phyloP scores from a whole-genome alignment of 1,284 basidiomycete species.

The Dichomitus squalens region DNA sequence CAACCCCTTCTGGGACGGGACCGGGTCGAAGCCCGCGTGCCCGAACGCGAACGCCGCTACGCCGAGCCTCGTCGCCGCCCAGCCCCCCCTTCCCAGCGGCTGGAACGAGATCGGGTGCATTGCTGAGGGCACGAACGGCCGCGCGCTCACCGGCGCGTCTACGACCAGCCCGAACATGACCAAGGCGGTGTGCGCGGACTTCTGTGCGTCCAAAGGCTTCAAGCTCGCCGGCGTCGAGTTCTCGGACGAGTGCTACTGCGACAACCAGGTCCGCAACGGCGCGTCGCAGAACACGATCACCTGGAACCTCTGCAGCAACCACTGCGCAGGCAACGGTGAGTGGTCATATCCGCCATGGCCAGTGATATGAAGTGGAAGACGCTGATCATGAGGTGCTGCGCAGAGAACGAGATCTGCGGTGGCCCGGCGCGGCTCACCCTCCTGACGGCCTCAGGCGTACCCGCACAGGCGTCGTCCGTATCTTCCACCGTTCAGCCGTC shows the following conservation, averaged over 20 bases:
- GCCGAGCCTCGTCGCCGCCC: slow-evolving; percentile 21
- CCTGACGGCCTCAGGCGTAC: slow-evolving; percentile 21
- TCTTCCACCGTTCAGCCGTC: not conserved
- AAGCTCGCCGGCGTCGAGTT: slow-evolving; percentile 31
- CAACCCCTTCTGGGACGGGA: slow-evolving; percentile 30
- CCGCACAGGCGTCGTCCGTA: slow-evolving; percentile 7
- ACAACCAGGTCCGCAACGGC: slow-evolving; percentile 31
- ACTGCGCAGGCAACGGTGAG: slow-evolving; percentile 31
- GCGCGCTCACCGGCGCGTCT: slow-evolving; percentile 29
- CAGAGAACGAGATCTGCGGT: slow-evolving; percentile 29
- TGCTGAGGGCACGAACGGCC: slow-evolving; percentile 31
- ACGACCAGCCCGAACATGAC: slow-evolving; percentile 29
- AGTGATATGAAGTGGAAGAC: not conserved
- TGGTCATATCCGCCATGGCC: not conserved
- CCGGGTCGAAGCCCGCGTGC: slow-evolving; percentile 21
- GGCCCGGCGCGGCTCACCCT: slow-evolving; percentile 29
- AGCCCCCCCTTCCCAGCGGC: slow-evolving; percentile 24
- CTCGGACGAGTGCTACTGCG: slow-evolving; percentile 34
- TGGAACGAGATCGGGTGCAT: slow-evolving; percentile 33
- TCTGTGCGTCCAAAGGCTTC: slow-evolving; percentile 31
- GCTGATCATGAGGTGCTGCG: not conserved
- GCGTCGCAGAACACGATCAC: slow-evolving; percentile 25
- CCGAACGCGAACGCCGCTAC: slow-evolving; percentile 7
- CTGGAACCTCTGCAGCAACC: slow-evolving; percentile 28
- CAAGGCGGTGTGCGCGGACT: slow-evolving; percentile 26